phyloP scores from a whole-genome alignment of 179 eudicot species.

The Spinacia oleracea region DNA sequence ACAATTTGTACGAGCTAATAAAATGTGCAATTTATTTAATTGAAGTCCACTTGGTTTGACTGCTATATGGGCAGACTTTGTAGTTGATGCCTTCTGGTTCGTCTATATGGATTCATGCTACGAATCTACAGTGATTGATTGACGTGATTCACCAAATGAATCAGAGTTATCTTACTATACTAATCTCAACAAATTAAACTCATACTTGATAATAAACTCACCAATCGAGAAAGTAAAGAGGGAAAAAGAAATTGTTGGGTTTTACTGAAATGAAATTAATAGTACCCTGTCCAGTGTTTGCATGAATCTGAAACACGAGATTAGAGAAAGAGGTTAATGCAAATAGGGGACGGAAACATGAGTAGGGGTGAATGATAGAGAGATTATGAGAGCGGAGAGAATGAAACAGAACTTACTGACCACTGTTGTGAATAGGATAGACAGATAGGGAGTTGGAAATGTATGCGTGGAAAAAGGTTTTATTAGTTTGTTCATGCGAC shows the following conservation, averaged over 20 bases:
- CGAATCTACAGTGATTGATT: neutral
- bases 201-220: neutral
- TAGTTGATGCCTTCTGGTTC: neutral
- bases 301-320: neutral
- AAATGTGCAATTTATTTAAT: neutral
- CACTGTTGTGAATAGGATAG: neutral
- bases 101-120: too few species aligned
- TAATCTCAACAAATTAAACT: neutral
- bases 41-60: neutral
- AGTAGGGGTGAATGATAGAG: neutral
- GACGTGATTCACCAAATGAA: neutral
- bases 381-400: too few species aligned
- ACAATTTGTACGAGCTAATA: neutral
- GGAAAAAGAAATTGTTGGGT: neutral
- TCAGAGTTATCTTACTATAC: too few species aligned
- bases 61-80: neutral
- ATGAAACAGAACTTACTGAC: neutral
- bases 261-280: neutral
- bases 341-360: neutral
- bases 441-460: neutral
- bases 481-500: too few species aligned
- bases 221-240: neutral
- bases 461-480: neutral
- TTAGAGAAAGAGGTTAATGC: neutral
- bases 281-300: neutral